phyloP scores from a whole-genome alignment of 352 stramenopile genomes.

The Phytopythium oedochilum region DNA sequence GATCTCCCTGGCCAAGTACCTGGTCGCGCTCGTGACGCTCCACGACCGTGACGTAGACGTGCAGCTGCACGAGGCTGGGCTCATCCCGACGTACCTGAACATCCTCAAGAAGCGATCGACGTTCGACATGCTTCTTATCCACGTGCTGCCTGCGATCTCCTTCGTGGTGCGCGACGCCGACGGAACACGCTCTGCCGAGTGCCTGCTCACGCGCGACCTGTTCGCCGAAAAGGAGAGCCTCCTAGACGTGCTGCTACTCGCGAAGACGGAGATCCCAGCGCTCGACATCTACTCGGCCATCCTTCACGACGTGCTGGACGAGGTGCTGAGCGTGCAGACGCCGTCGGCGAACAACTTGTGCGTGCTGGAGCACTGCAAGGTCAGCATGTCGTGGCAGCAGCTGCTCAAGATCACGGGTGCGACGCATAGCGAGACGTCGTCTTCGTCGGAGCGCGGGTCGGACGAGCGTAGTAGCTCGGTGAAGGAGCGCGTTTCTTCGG shows the following conservation, averaged over 20 bases:
- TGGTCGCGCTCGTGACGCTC: slow-evolving; percentile 70
- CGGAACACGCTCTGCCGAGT: slow-evolving; percentile 54
- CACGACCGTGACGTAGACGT: slow-evolving; percentile 60
- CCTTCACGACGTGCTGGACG: slow-evolving; percentile 73
- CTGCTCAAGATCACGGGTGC: slow-evolving; percentile 13
- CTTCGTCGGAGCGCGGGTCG: slow-evolving; percentile 20
- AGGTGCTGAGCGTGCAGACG: slow-evolving; percentile 53
- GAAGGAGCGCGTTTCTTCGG: slow-evolving; percentile 14
- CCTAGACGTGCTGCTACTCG: slow-evolving; percentile 46
- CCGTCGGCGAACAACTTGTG: slow-evolving; percentile 68
- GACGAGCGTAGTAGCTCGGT: slow-evolving; percentile 32
- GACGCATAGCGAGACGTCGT: slow-evolving; percentile 3
- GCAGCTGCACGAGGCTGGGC: slow-evolving; percentile 48
- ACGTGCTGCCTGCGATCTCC: slow-evolving; percentile 71
- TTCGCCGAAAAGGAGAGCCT: slow-evolving; percentile 60
- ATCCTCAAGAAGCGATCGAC: slow-evolving; percentile 58
- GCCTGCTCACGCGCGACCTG: slow-evolving; percentile 65
- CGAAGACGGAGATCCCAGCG: slow-evolving; percentile 57
- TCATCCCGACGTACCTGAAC: slow-evolving; percentile 67
- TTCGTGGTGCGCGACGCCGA: slow-evolving; percentile 78
- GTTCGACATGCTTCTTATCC: slow-evolving; percentile 87
- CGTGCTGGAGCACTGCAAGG: slow-evolving; percentile 69
- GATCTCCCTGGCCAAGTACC: slow-evolving; percentile 78
- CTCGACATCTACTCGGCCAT: slow-evolving; percentile 75
- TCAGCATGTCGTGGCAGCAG: slow-evolving; percentile 54